phyloP scores from a whole-genome alignment of 805 yeast genomes.

The Schwanniomyces polymorphus region DNA sequence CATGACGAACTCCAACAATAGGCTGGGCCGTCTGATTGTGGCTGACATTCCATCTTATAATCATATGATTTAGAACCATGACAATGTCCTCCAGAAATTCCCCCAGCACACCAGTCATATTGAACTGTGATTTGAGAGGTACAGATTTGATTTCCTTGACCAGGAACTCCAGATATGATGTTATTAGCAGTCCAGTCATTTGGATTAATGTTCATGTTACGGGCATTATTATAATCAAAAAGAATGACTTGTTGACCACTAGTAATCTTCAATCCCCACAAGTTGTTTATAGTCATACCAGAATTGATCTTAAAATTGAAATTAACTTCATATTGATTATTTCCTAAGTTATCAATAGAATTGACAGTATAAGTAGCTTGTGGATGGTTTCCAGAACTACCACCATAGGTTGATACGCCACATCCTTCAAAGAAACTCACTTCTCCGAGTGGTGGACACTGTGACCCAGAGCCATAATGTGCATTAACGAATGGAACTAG shows the following conservation, averaged over 20 bases:
- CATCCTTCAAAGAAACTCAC: neutral
- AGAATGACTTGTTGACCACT: neutral
- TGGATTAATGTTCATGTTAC: neutral
- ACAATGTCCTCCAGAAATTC: neutral
- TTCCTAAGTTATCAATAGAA: neutral
- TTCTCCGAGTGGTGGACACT: neutral
- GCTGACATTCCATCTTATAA: constrained; percentile 1
- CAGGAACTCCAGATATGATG: neutral
- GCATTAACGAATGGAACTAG: neutral
- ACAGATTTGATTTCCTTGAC: neutral
- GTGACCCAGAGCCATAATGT: neutral
- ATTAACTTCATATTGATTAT: neutral
- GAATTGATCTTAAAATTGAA: neutral
- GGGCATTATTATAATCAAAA: neutral
- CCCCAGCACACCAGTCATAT: neutral
- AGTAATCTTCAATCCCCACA: neutral
- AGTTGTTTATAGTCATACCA: neutral
- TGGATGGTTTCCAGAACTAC: neutral
- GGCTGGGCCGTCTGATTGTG: constrained; percentile 1
- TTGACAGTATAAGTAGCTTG: neutral
- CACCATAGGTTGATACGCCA: neutral
- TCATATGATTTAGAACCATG: neutral
- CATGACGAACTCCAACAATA: constrained; percentile 33
- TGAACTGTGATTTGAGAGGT: constrained; percentile 1
- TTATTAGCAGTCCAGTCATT: constrained; percentile 1